Evolutionary conservation across 331 rosid genomes (phyloP), one percentile per base, ranked within the genome.

Genomic region (Quercus tomentella): DNA sequence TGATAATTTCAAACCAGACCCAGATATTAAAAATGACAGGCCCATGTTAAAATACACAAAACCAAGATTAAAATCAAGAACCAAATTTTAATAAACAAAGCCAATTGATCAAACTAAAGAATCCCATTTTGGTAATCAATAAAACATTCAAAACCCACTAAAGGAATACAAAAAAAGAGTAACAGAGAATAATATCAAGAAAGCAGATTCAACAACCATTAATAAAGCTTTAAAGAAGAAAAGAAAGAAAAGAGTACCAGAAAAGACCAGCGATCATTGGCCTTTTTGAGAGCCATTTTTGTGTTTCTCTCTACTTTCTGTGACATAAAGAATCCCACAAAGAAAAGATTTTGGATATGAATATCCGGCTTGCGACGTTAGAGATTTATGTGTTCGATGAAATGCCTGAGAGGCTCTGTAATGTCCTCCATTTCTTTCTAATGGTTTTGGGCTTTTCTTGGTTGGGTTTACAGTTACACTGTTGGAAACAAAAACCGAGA

Each of bases 191-290:
- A 26, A 22, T 5, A 4, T 60, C 66, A 10, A 49, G 55, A 17
- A 45, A 61, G 7, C 77, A 79, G 26, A 61, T 30, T 72, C 77
- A 43, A 57, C 33, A 71, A 60, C 55, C 31, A 10, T 56, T 17
- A 65, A 23, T 8, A 41, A 65, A 5, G 37, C 26, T 22, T 54
- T 43, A 65, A 37, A 6, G 51, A 78, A 18, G 45, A 49, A 22
- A 55, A 74, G 16, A 58, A 26, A 4, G 58, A 68, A 45, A 43
- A 28, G 23, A 80, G 20, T 65, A 83, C 97, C 86, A 91, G 91
- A 77, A 89, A 92, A 77, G 87, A 80, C 97, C 97, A 88, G 82
- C 77, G 97, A 79, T 88, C 89, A 14, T 35, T 45, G 43, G 73
- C 76, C 25, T 61, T 79, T 79, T 77, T 60, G 56, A 81, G 74